Conservation (phyloP, 139 green algal species). For the Micromonas pusilla region DNA sequence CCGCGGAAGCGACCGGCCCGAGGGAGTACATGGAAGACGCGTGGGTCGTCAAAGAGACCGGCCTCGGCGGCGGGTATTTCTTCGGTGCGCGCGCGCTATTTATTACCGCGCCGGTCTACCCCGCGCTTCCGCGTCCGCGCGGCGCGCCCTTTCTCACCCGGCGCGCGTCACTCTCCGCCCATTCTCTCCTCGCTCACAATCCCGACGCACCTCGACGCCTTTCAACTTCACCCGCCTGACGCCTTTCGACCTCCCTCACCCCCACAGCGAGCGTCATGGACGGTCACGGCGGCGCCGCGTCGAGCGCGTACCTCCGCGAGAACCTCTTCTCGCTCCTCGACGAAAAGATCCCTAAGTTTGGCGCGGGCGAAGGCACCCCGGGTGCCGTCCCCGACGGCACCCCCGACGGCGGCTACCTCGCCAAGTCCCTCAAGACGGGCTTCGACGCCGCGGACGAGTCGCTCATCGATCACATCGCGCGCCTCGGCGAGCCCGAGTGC, state of each 20-base stretch:
- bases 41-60: background rate
- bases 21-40: slow-evolving; percentile 27
- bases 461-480: slow-evolving; percentile 43
- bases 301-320: background rate
- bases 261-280: slow-evolving; percentile 26
- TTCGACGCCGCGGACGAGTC: slow-evolving; percentile 43
- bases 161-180: no score
- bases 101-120: no score
- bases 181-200: no score
- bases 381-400: background rate
- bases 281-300: slow-evolving; percentile 26
- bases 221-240: no score
- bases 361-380: background rate
- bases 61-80: background rate
- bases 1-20: background rate
- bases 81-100: no score
- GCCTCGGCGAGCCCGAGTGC: slow-evolving; percentile 33
- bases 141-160: no score
- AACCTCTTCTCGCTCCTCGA: slow-evolving; percentile 26
- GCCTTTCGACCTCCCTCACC: no score
- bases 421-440: background rate
- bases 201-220: no score
- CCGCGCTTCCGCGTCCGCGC: no score
- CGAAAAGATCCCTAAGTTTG: background rate
- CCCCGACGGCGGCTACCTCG: background rate